A percentile compares a stretch with the other conserved stretches of the same genome.
phyloP scores from a whole-genome alignment of 2,329 filamentous ascomycete genomes.

The Epichloe brachyelytri region DNA sequence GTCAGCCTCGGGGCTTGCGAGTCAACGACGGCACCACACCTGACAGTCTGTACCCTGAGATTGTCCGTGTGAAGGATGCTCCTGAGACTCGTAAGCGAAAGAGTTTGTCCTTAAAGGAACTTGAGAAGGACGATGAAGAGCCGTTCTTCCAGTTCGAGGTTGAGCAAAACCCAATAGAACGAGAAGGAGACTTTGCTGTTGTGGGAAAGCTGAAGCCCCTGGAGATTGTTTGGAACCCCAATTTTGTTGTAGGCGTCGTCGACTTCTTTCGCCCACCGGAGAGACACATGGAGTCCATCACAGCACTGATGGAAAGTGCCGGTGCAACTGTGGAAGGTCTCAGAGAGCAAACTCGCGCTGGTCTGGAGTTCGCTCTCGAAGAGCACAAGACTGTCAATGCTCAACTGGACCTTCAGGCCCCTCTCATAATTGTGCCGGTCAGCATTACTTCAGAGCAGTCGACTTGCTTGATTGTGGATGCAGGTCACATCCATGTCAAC shows the following conservation, averaged over 20 bases:
- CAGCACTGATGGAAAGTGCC: slow-evolving; percentile 86
- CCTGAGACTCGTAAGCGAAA: slow-evolving; percentile 36
- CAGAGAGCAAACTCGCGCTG: slow-evolving; percentile 87
- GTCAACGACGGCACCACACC: slow-evolving; percentile 93
- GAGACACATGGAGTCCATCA: slow-evolving; percentile 96
- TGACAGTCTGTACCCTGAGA: slow-evolving; percentile 83
- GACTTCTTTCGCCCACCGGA: slow-evolving; percentile 96
- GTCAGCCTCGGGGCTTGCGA: slow-evolving; percentile 84
- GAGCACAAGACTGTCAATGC: slow-evolving; percentile 98
- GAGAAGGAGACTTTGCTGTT: slow-evolving; percentile 79
- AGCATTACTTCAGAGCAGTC: slow-evolving; percentile 72
- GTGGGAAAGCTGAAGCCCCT: slow-evolving; percentile 88
- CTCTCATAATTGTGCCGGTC: slow-evolving; percentile 90
- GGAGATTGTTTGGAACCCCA: slow-evolving; percentile 95
- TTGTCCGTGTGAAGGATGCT: slow-evolving; percentile 88
- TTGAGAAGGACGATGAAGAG: slow-evolving; percentile 43
- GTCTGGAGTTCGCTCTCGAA: slow-evolving; percentile 88
- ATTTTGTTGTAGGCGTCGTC: slow-evolving; percentile 77
- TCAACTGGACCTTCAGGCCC: slow-evolving; percentile 87
- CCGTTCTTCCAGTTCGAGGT: slow-evolving; percentile 87
- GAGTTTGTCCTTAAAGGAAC: slow-evolving; percentile 39
- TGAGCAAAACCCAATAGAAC: slow-evolving; percentile 90
- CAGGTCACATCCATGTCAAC: slow-evolving; percentile 86
- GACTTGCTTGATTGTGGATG: slow-evolving; percentile 87
- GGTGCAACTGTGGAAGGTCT: slow-evolving; percentile 92